These are phyloP conservation scores for Puccinia polysora DNA, from an alignment of 1,284 basidiomycete genomes.

Conservation along the genomic window DNA sequence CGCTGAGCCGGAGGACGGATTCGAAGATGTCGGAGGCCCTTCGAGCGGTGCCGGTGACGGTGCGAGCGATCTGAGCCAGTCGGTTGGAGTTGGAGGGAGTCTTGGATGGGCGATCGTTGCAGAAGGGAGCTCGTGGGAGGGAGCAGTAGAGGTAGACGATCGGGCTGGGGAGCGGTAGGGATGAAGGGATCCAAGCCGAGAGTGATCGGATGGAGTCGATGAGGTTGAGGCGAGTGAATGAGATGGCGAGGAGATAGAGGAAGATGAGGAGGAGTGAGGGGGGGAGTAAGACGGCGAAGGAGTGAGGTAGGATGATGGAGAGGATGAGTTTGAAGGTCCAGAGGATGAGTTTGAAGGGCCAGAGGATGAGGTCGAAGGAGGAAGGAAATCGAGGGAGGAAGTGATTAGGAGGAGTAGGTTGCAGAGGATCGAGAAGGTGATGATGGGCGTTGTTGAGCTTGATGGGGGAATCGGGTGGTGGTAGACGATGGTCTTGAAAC, in stretches of 20 bases:
- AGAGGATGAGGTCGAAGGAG: background rate
- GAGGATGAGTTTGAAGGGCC: background rate
- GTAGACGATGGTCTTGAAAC: too few species aligned
- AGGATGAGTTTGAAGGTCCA: background rate
- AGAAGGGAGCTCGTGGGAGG: background rate
- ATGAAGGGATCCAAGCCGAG: background rate
- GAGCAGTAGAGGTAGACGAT: background rate
- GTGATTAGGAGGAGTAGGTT: too few species aligned
- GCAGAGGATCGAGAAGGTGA: too few species aligned
- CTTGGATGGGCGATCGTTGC: too few species aligned
- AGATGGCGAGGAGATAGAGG: background rate
- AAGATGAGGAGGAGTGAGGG: background rate
- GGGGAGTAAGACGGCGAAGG: background rate
- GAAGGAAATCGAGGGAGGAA: background rate
- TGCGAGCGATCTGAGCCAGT: background rate
- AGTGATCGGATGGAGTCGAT: background rate
- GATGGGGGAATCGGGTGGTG: too few species aligned
- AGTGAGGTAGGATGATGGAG: background rate
- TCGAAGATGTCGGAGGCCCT: slow-evolving; percentile 49
- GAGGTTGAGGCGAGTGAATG: background rate
- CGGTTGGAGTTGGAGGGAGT: background rate
- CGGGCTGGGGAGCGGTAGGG: background rate
- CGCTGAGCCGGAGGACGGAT: slow-evolving; percentile 46
- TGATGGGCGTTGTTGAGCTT: too few species aligned
- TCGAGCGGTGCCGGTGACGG: slow-evolving; percentile 29